Evolutionary conservation across 495 filamentous ascomycete species (phyloP), one percentile per base, ranked within the genome.

Genomic region (Mycothermus thermophilus): DNA sequence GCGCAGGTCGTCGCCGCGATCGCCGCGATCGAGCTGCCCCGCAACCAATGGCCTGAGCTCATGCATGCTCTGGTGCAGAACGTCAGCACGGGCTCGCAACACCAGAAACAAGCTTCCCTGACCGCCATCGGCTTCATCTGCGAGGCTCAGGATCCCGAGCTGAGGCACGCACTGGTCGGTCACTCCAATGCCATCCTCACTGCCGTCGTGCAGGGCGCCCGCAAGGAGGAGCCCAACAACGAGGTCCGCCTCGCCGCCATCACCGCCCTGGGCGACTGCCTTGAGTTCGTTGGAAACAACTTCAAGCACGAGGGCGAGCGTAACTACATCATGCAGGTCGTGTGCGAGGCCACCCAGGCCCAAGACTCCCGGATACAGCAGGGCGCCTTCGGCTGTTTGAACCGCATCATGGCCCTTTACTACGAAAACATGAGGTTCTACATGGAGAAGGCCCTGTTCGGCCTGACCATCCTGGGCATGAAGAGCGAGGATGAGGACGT

Each of bases 371-470:
- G 85, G 48, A 87, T 96, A 61, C 87, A 95, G 53, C 83, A 92
- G 46, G 86, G 83, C 39, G 83, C 92, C 10, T 97, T 93, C 51
- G 90, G 88, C 37, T 97, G 92, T 53, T 59, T 97, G 50, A 96
- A 96, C 72, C 75, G 87, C 50, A 93, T 97, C 56, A 97, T 97
- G 90, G 81, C 69, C 38, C 68, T 93, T 25, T 96, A 97, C 64
- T 97, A 97, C 55, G 90, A 96, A 49, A 87, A 93, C 66, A 97
- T 97, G 90, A 74, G 85, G 48, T 96, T 93, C 64, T 97, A 97
- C 67, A 97, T 97, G 90, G 92, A 97, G 72, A 96, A 95, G 72
- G 90, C 90, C 29, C 67, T 97, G 24, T 97, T 96, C 56, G 90
- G 92, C 29, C 70, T 97, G 10, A 97, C 92, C n/a, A 92, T 96